These are phyloP conservation scores for Acacia concinna DNA, from an alignment of 331 rosid genomes.

Conservation along the genomic window DNA sequence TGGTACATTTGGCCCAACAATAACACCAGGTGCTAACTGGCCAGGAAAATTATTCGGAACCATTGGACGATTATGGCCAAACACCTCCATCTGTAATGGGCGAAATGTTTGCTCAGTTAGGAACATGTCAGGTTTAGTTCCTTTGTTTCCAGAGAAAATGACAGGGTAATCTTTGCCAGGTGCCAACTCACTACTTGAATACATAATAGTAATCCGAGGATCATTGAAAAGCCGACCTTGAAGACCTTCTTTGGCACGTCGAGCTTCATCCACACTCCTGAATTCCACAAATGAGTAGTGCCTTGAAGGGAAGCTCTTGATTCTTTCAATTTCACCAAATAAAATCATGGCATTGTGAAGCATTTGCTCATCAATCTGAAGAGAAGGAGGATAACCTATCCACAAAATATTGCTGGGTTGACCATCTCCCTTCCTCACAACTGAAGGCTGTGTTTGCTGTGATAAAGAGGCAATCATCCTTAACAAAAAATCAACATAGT, in stretches of 20 bases:
- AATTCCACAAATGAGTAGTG: constrained; percentile 75
- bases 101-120: constrained; percentile 57
- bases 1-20: constrained; percentile 47
- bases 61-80: constrained; percentile 57
- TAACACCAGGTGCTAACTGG: constrained; percentile 46
- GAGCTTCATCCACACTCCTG: constrained; percentile 82
- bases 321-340: constrained; percentile 85
- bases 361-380: constrained; percentile 87
- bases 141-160: constrained; percentile 50
- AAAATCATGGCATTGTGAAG: constrained; percentile 89
- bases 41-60: constrained; percentile 56
- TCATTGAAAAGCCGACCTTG: constrained; percentile 84
- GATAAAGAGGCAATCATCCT: constrained; percentile 15
- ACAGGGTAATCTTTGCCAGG: constrained; percentile 61
- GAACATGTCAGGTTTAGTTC: constrained; percentile 53
- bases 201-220: constrained; percentile 78
- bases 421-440: constrained; percentile 53
- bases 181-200: constrained; percentile 66
- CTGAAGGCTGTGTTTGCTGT: constrained; percentile 57
- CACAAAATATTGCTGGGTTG: constrained; percentile 70
- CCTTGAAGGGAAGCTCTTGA: constrained; percentile 75
- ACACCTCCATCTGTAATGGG: constrained; percentile 50
- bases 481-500: neutral
- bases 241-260: constrained; percentile 88
- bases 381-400: constrained; percentile 80